Evolutionary conservation across 192 early-diverging fungal genomes (phyloP).

Genomic region (Paraglomus brasilianum): DNA sequence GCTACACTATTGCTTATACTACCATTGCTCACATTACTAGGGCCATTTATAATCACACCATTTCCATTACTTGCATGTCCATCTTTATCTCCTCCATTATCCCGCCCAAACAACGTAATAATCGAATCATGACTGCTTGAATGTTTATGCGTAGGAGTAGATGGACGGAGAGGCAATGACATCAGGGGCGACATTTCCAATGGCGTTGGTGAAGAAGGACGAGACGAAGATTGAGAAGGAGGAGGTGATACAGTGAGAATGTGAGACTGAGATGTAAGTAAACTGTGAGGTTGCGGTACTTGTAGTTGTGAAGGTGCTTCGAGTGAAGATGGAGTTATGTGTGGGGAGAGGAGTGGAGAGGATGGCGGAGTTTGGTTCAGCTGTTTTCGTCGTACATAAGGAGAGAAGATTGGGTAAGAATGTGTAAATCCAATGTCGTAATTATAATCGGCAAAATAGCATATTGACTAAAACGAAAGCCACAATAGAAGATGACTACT

Average conservation of each 20-base stretch:
- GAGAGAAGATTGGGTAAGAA: too few species aligned
- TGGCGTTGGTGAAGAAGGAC: conserved; percentile 18
- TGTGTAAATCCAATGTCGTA: too few species aligned
- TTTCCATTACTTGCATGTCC: neutral
- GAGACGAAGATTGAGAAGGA: conserved; percentile 22
- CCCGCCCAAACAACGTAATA: too few species aligned
- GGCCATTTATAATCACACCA: conserved; percentile 10
- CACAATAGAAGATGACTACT: too few species aligned
- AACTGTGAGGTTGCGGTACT: neutral
- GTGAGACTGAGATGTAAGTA: too few species aligned
- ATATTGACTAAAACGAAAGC: too few species aligned
- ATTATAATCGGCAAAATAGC: too few species aligned
- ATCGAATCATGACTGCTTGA: too few species aligned
- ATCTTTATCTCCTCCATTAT: too few species aligned
- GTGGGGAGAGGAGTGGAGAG: conserved; percentile 24
- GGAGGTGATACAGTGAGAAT: conserved; percentile 1
- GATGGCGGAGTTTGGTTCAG: conserved; percentile 27
- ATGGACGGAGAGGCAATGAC: conserved; percentile 18
- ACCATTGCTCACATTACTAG: neutral
- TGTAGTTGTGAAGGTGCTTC: conserved; percentile 31
- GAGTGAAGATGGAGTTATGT: conserved; percentile 14
- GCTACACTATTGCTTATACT: neutral
- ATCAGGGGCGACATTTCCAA: conserved; percentile 2
- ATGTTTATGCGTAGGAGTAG: neutral
- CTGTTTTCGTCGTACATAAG: neutral